phyloP scores from a whole-genome alignment of 164 flowering plant genomes.

The Vitis amurensis region DNA sequence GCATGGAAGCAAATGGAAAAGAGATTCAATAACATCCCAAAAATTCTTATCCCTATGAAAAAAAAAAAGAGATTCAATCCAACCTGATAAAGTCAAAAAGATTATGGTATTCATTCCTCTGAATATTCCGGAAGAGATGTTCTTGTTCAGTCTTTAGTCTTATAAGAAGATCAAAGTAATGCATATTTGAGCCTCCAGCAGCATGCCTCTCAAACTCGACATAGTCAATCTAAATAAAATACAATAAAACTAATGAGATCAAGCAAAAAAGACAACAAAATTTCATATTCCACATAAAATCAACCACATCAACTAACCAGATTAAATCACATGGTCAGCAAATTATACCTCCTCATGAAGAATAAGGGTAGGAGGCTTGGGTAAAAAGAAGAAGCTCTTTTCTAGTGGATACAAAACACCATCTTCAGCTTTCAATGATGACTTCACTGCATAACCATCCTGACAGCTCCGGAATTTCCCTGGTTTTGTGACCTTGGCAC shows the following conservation, averaged over 20 bases:
- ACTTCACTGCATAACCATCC: slow-evolving; percentile 97
- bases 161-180: slow-evolving; percentile 91
- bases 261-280: too few species aligned
- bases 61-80: slow-evolving; percentile 1
- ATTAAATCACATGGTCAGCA: too few species aligned
- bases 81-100: slow-evolving; percentile 87
- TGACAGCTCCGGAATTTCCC: slow-evolving; percentile 95
- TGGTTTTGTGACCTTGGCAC: slow-evolving; percentile 89
- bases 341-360: slow-evolving; percentile 83
- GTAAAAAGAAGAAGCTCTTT: slow-evolving; percentile 94
- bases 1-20: slow-evolving; percentile 16
- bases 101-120: slow-evolving; percentile 89
- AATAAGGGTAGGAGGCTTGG: slow-evolving; percentile 99
- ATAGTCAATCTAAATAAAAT: slow-evolving; percentile 33
- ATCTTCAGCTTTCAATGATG: slow-evolving; percentile 98
- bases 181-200: slow-evolving; percentile 96
- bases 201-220: slow-evolving; percentile 97
- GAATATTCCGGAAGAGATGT: slow-evolving; percentile 91
- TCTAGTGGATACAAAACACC: slow-evolving; percentile 95
- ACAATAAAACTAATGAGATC: too few species aligned
- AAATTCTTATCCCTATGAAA: not conserved
- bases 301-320: too few species aligned
- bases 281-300: too few species aligned
- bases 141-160: slow-evolving; percentile 83
- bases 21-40: not conserved